Conservation (phyloP, 1,284 basidiomycete species). For the Apiotrichum laibachii region DNA sequence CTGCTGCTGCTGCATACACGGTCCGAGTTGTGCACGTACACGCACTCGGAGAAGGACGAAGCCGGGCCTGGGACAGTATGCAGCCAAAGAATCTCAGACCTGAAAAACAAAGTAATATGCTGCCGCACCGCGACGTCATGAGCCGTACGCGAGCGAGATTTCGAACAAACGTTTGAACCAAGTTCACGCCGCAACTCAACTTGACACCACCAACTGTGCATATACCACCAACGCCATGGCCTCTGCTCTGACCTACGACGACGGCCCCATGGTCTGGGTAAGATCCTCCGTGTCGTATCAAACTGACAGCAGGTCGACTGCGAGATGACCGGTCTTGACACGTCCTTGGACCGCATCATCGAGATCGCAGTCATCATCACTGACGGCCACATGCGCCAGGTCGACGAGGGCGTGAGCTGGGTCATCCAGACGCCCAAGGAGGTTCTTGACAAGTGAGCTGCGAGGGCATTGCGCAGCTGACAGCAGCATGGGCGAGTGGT, state of each 20-base stretch:
- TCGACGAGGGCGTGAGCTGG: constrained; percentile 56
- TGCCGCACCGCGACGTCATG: no score
- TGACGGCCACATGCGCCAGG: constrained; percentile 53
- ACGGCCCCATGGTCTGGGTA: constrained; percentile 52
- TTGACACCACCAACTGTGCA: no score
- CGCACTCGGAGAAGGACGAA: no score
- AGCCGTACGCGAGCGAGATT: no score
- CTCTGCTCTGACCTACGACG: constrained; percentile 37
- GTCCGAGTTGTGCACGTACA: no score
- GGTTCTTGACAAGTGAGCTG: constrained; percentile 50
- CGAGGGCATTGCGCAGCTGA: not conserved
- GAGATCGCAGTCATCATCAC: constrained; percentile 58
- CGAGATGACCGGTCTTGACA: constrained; percentile 56
- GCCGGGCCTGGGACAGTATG: no score
- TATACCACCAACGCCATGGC: no score
- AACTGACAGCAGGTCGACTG: constrained; percentile 47
- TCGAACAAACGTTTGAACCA: no score
- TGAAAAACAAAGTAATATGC: no score
- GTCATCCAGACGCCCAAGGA: constrained; percentile 54
- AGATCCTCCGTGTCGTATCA: constrained; percentile 9
- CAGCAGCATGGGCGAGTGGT: constrained; percentile 52
- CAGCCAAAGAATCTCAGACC: no score
- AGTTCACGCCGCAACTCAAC: no score
- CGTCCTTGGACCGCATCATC: constrained; percentile 51
- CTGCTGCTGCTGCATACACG: not conserved